Percentiles rank a stretch among this genome's conserved stretches.
These are phyloP conservation scores for Talaromyces sp. DNA, from an alignment of 2,329 filamentous ascomycete genomes.

Conservation along the genomic window DNA sequence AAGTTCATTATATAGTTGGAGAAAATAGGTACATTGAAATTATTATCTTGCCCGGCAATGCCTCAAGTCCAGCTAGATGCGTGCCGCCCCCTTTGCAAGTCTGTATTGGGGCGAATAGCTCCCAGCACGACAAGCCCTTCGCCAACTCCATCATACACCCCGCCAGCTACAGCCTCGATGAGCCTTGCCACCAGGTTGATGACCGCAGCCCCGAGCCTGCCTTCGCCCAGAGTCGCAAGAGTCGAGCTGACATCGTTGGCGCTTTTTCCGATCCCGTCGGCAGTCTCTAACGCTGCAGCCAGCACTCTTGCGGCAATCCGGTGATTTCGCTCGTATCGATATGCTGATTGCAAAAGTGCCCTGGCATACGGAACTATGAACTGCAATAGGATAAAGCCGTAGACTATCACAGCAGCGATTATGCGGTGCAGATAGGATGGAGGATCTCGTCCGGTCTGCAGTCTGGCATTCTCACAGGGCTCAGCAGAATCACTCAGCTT, in stretches of 20 bases:
- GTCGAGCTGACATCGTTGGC: slow-evolving; percentile 49
- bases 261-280: slow-evolving; percentile 49
- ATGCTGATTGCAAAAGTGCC: slow-evolving; percentile 48
- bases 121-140: slow-evolving; percentile 48
- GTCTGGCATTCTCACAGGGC: background rate
- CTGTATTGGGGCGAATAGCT: slow-evolving; percentile 13
- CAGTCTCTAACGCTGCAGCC: slow-evolving; percentile 46
- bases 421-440: slow-evolving; percentile 53
- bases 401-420: slow-evolving; percentile 52
- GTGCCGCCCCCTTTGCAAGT: slow-evolving; percentile 9
- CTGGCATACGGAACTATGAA: slow-evolving; percentile 58
- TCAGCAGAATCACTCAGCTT: slow-evolving; percentile 5
- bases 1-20: background rate
- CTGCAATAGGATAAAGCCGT: slow-evolving; percentile 54
- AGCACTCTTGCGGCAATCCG: slow-evolving; percentile 57
- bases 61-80: background rate
- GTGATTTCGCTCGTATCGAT: slow-evolving; percentile 60
- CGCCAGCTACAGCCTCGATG: slow-evolving; percentile 58
- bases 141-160: slow-evolving; percentile 58
- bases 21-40: background rate
- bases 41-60: background rate
- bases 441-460: background rate
- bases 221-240: slow-evolving; percentile 57
- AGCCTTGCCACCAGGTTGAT: slow-evolving; percentile 55
- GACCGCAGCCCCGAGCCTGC: slow-evolving; percentile 55